phyloP scores from a whole-genome alignment of 768 basidiomycete species.

The Tylopilus plumbeoviolaceoides region DNA sequence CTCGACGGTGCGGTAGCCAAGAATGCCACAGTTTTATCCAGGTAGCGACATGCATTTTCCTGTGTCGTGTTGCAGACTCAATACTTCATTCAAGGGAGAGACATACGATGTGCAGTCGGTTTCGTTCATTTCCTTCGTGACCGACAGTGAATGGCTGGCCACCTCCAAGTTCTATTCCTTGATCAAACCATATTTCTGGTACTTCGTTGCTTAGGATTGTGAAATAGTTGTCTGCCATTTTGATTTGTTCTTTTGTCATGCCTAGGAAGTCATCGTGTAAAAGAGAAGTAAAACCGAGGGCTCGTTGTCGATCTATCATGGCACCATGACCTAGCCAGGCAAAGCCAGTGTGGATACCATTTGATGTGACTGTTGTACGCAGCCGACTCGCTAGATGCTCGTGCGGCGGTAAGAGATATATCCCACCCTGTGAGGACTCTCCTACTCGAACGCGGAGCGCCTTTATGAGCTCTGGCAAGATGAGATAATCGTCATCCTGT shows the following conservation, averaged over 20 bases:
- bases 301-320: conserved; percentile 43
- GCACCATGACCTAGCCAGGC: conserved; percentile 68
- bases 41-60: conserved; percentile 43
- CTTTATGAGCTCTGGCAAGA: conserved; percentile 53
- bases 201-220: conserved; percentile 51
- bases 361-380: conserved; percentile 37
- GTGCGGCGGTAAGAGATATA: conserved; percentile 58
- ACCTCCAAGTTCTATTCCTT: conserved; percentile 56
- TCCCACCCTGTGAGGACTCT: conserved; percentile 24
- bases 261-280: conserved; percentile 36
- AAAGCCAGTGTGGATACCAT: conserved; percentile 49
- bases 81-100: background rate
- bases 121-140: conserved; percentile 52
- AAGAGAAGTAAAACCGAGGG: conserved; percentile 46
- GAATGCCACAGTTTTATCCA: conserved; percentile 33
- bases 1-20: background rate
- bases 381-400: conserved; percentile 55
- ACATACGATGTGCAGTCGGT: conserved; percentile 56
- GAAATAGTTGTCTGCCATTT: conserved; percentile 73
- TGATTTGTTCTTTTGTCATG: conserved; percentile 44
- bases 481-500: conserved; percentile 68
- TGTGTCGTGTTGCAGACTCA: conserved; percentile 19
- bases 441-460: conserved; percentile 42
- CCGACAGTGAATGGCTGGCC: conserved; percentile 63
- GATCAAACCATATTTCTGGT: conserved; percentile 62